Percentiles rank a stretch among this genome's conserved stretches.
Evolutionary conservation across 306 rosid genomes (phyloP).

Genomic region (Glycyrrhiza uralensis): DNA sequence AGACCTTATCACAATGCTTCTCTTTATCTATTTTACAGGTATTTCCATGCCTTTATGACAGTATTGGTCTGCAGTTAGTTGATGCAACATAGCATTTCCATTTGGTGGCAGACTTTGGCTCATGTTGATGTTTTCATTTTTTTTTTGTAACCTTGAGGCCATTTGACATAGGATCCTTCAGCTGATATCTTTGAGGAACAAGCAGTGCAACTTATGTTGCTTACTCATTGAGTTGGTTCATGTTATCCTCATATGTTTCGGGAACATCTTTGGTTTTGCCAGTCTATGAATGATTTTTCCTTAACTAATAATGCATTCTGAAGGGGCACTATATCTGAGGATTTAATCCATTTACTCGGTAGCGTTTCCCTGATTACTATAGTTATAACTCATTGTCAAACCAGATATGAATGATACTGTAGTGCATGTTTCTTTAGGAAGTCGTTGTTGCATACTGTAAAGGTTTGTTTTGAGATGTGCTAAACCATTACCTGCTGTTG

Average conservation of each 20-base stretch:
- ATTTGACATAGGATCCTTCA: slow-evolving; percentile 32
- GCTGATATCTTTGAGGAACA: slow-evolving; percentile 26
- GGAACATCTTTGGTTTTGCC: slow-evolving; percentile 4
- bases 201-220: slow-evolving; percentile 32
- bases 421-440: background rate
- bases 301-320: slow-evolving; percentile 12
- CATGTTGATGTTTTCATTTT: slow-evolving; percentile 25
- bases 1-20: slow-evolving; percentile 10
- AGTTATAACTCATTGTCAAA: background rate
- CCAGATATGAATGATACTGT: slow-evolving; percentile 6
- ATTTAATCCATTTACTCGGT: slow-evolving; percentile 10
- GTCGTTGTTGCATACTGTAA: background rate
- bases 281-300: slow-evolving; percentile 10
- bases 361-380: background rate
- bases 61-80: slow-evolving; percentile 4
- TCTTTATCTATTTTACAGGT: slow-evolving; percentile 55
- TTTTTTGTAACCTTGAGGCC: slow-evolving; percentile 27
- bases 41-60: slow-evolving; percentile 96
- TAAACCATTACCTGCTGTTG: no score
- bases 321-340: background rate
- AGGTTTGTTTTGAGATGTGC: no score
- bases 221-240: slow-evolving; percentile 14
- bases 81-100: slow-evolving; percentile 27
- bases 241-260: slow-evolving; percentile 14
- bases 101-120: slow-evolving; percentile 29